These are phyloP conservation scores for Asterophora lycoperdoides DNA, from an alignment of 768 basidiomycete genomes.

Conservation along the genomic window DNA sequence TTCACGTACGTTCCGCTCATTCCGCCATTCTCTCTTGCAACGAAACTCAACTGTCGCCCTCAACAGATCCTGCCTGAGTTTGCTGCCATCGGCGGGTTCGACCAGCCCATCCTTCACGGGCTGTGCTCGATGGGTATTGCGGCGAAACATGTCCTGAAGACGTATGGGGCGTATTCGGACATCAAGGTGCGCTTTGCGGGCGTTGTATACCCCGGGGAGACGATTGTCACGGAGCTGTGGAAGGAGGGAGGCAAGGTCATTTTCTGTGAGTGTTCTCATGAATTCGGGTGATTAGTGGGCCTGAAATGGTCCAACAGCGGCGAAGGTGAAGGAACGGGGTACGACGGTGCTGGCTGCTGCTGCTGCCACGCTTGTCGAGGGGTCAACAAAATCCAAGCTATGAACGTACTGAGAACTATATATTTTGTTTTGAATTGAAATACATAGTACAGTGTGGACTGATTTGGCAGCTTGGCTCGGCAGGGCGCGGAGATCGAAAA, in stretches of 20 bases:
- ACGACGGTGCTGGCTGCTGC: conserved; percentile 71
- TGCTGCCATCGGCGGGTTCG: conserved; percentile 92
- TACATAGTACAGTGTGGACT: no score
- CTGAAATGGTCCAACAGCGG: conserved; percentile 40
- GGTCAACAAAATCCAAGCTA: conserved; percentile 55
- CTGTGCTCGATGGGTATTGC: conserved; percentile 92
- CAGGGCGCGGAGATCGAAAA: conserved; percentile 16
- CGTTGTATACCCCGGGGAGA: conserved; percentile 93
- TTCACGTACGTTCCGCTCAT: conserved; percentile 56
- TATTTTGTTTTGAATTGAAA: no score
- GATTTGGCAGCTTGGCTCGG: background rate
- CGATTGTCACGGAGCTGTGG: conserved; percentile 97
- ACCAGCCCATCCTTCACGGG: conserved; percentile 84
- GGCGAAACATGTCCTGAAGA: conserved; percentile 86
- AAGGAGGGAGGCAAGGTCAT: conserved; percentile 89
- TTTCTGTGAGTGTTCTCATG: conserved; percentile 61
- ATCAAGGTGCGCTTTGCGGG: conserved; percentile 96
- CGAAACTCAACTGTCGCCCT: background rate
- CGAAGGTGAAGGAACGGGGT: conserved; percentile 85
- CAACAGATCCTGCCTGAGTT: conserved; percentile 85
- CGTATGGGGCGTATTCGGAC: conserved; percentile 81
- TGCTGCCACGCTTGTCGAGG: conserved; percentile 65
- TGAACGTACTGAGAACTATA: conserved; percentile 26
- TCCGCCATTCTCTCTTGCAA: background rate
- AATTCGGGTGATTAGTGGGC: background rate